Percentiles rank a stretch among this genome's conserved stretches.
phyloP scores from a whole-genome alignment of 2,329 filamentous ascomycete species.

The Kalaharituber pfeilii region DNA sequence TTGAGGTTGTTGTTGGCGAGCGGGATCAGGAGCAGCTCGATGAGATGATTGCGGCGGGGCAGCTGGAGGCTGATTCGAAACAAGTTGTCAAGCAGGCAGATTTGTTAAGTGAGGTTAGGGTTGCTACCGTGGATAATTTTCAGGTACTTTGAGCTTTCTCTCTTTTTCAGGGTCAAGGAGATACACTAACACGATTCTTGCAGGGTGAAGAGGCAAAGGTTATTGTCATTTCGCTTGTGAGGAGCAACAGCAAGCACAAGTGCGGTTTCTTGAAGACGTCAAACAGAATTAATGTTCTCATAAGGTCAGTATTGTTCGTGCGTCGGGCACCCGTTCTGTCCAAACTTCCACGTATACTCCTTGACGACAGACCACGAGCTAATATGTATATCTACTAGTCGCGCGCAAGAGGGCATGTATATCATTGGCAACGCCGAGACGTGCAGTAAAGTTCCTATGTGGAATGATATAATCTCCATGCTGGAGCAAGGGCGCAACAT shows the following conservation, averaged over 20 bases:
- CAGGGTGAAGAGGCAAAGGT: constrained; percentile 61
- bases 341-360: no score
- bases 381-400: no score
- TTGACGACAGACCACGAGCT: no score
- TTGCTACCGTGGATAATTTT: constrained; percentile 23
- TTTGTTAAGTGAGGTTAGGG: constrained; percentile 22
- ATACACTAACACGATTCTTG: constrained; percentile 34
- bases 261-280: constrained; percentile 32
- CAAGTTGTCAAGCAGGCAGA: constrained; percentile 19
- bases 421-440: constrained; percentile 50
- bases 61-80: constrained; percentile 5
- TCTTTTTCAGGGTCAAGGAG: no score
- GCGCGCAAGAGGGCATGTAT: constrained; percentile 53
- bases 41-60: neutral
- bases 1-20: constrained; percentile 25
- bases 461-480: constrained; percentile 27
- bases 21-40: constrained; percentile 23
- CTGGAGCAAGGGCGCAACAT: constrained; percentile 33
- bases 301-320: no score
- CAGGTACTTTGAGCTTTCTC: constrained; percentile 5
- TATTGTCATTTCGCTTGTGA: constrained; percentile 50
- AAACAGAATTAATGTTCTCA: constrained; percentile 21
- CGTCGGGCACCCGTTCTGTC: no score
- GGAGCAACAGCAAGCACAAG: constrained; percentile 43
- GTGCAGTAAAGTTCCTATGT: constrained; percentile 12